Conservation (phyloP, 345 rosid genomes). For the Gossypioides kirkii region DNA sequence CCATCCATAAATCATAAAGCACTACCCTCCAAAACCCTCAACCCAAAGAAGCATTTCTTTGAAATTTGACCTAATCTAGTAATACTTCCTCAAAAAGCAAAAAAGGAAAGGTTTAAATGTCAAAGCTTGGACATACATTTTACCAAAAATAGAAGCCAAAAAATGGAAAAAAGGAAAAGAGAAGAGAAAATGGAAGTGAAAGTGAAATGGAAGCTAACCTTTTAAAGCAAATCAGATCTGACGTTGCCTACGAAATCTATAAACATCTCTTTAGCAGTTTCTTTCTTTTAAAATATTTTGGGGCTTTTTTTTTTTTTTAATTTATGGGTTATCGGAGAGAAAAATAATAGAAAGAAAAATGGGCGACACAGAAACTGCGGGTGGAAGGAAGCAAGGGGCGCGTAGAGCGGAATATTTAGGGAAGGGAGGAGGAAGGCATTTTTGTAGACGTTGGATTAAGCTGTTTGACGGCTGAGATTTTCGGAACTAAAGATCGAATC, state of each 20-base stretch:
- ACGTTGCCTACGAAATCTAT: not conserved
- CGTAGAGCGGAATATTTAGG: not conserved
- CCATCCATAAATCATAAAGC: not conserved
- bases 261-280: not conserved
- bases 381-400: not conserved
- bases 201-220: not conserved
- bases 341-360: not conserved
- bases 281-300: not conserved
- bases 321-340: not conserved
- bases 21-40: not conserved
- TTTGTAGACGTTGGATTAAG: not conserved
- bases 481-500: not conserved
- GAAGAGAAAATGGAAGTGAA: not conserved
- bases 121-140: not conserved
- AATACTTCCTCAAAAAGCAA: not conserved
- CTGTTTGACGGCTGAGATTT: not conserved
- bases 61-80: not conserved
- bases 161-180: not conserved
- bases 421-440: not conserved
- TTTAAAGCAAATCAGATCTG: conserved; percentile 6
- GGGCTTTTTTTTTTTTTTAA: not conserved
- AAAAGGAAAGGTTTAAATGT: not conserved
- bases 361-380: not conserved
- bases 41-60: not conserved
- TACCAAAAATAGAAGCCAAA: not conserved